Percentiles rank a stretch among this genome's conserved stretches.
Evolutionary conservation across 139 green algal species (phyloP).

Genomic region (Microglena sp.): DNA sequence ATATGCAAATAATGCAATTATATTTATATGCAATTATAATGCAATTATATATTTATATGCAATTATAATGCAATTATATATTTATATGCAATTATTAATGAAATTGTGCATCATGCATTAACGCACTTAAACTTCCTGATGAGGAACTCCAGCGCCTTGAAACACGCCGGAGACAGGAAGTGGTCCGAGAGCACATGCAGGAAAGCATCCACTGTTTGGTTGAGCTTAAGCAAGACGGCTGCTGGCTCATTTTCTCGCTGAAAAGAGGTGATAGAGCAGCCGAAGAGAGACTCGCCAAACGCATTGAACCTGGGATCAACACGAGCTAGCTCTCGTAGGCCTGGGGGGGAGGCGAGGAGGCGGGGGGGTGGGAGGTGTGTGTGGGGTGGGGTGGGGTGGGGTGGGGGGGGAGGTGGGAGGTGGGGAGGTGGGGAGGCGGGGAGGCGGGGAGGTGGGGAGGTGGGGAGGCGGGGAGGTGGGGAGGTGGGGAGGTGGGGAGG

Average conservation of each 20-base stretch:
- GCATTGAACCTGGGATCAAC: slow-evolving; percentile 55
- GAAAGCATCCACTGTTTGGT: slow-evolving; percentile 51
- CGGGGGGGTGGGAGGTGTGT: neutral
- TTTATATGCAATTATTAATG: neutral
- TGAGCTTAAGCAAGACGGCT: slow-evolving; percentile 39
- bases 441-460: neutral
- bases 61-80: neutral
- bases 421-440: neutral
- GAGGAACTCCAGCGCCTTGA: slow-evolving; percentile 79
- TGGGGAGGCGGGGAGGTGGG: neutral
- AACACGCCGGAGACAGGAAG: slow-evolving; percentile 56
- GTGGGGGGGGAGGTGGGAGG: neutral
- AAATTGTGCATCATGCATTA: slow-evolving; percentile 11
- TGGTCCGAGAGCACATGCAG: slow-evolving; percentile 61
- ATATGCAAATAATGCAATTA: neutral
- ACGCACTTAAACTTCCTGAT: slow-evolving; percentile 72
- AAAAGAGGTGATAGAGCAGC: slow-evolving; percentile 20
- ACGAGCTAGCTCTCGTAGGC: slow-evolving; percentile 58
- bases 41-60: neutral
- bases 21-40: neutral
- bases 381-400: neutral
- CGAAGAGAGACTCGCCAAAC: slow-evolving; percentile 66
- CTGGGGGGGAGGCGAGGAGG: slow-evolving; percentile 34
- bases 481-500: neutral
- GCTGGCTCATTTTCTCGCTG: slow-evolving; percentile 51